Base-by-base conservation (phyloP, 2,329 filamentous ascomycete genomes). In the Mycosphaerella arachidis region DNA sequence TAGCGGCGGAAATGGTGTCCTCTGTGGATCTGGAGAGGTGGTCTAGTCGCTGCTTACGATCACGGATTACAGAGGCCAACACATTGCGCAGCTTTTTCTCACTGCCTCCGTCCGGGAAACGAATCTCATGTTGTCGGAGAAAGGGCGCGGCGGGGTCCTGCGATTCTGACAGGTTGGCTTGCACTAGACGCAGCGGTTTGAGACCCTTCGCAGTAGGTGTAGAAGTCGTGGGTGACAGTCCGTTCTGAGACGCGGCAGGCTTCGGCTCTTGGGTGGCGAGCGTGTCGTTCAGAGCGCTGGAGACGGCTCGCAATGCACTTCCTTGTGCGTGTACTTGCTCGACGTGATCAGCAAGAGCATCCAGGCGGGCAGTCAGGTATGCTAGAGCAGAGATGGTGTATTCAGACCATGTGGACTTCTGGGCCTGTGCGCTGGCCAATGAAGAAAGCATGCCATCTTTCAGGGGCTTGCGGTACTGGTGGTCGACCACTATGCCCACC, bases 401-500 rank as follows among this genome's bases (percentile, higher is more conserved):
- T 51, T 74, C 73, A 13, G 76, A 65, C 77, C 77, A 80, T 40
- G 73, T 72, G 13, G 68, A 70, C 31, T 73, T 71, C 37, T 76
- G 72, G 45, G 70, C 68, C 18, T 63, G 65, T 27, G 68, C 65
- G 50, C 78, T 74, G 31, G 69, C 67, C 30, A 75, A 72, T 27
- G 71, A 72, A 9, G 73, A 68, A 24, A 74, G 65, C 56, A 76
- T 72, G 27, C 70, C 68, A 10, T 75, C 71, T 6, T 84, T 73
- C 1, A 87, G 84, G 0, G 87, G 87, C 60, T 84, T 81, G 5
- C 88, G 77, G 65, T 86, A 82, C 68, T 89, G 85, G 66, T 88
- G 83, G 64, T 90, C 86, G 0, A 86, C 80, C 0, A 87, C 84
- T 84, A 91, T 90, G 63, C 88, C 84, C 6, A 86, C 83, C 1